phyloP scores from a whole-genome alignment of 2,329 filamentous ascomycete genomes.

The Leptographium wingfieldii region DNA sequence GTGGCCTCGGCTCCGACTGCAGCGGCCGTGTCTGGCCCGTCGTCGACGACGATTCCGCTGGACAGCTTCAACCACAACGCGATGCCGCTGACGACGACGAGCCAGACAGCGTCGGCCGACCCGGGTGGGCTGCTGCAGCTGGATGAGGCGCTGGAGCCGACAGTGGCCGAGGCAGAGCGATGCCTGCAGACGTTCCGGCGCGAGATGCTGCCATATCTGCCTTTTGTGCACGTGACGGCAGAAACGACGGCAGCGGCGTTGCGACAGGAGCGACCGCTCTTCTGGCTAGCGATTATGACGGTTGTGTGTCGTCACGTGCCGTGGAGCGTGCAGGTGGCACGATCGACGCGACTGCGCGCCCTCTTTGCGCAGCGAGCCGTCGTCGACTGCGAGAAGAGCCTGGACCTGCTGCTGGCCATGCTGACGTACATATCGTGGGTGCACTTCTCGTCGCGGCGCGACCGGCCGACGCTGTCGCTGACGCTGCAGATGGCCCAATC shows the following conservation, averaged over 20 bases:
- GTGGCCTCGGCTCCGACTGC: too few relatives aligned
- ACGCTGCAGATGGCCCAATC: slow-evolving; percentile 28
- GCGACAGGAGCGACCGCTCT: slow-evolving; percentile 26
- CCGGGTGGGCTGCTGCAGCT: background rate
- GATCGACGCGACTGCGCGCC: slow-evolving; percentile 29
- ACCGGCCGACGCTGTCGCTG: slow-evolving; percentile 29
- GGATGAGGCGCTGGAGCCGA: slow-evolving; percentile 12
- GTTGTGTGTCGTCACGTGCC: slow-evolving; percentile 28
- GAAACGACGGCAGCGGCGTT: slow-evolving; percentile 25
- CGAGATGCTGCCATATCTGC: slow-evolving; percentile 27
- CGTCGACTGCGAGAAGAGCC: slow-evolving; percentile 30
- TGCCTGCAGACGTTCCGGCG: slow-evolving; percentile 27
- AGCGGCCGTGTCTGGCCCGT: background rate
- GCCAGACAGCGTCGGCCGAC: background rate
- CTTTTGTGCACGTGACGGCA: slow-evolving; percentile 28
- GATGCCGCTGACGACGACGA: background rate
- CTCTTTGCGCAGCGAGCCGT: slow-evolving; percentile 31
- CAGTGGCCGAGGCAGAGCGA: slow-evolving; percentile 24
- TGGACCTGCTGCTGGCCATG: slow-evolving; percentile 37
- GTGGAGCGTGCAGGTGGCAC: slow-evolving; percentile 24
- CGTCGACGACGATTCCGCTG: background rate
- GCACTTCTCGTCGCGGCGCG: slow-evolving; percentile 12
- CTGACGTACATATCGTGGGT: slow-evolving; percentile 22
- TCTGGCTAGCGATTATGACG: slow-evolving; percentile 37
- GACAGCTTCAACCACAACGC: background rate